Conservation (phyloP, 441 rosid species). For the Isatis lusitanica region DNA sequence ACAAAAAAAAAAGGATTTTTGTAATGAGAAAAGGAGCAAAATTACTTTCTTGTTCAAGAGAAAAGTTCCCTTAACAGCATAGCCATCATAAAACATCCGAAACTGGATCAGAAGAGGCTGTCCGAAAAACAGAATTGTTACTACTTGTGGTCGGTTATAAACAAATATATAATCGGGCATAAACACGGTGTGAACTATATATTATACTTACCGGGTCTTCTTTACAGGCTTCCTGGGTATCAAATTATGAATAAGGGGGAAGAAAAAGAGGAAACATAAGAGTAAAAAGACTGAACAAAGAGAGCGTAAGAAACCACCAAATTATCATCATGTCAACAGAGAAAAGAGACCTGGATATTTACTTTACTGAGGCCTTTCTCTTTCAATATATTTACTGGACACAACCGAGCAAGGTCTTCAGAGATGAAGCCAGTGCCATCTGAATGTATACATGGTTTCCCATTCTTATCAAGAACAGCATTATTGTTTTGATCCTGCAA, state of each 20-base stretch:
- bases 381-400: constrained; percentile 45
- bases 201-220: constrained; percentile 46
- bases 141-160: not conserved
- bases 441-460: constrained; percentile 50
- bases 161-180: not conserved
- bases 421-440: constrained; percentile 91
- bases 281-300: not conserved
- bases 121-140: not conserved
- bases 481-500: constrained; percentile 53
- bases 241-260: no score
- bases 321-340: not conserved
- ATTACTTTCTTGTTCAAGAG: constrained; percentile 65
- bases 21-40: not conserved
- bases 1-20: not conserved
- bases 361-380: constrained; percentile 30
- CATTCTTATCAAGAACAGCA: constrained; percentile 40
- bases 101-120: constrained; percentile 83
- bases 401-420: constrained; percentile 71
- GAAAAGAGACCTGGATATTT: constrained; percentile 53
- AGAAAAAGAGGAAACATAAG: not conserved
- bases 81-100: constrained; percentile 68
- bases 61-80: constrained; percentile 76
- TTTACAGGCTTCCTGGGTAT: constrained; percentile 20
- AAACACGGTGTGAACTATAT: not conserved
- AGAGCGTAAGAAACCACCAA: not conserved